phyloP scores from a whole-genome alignment of 352 stramenopile species.

The Aphanomyces astaci region DNA sequence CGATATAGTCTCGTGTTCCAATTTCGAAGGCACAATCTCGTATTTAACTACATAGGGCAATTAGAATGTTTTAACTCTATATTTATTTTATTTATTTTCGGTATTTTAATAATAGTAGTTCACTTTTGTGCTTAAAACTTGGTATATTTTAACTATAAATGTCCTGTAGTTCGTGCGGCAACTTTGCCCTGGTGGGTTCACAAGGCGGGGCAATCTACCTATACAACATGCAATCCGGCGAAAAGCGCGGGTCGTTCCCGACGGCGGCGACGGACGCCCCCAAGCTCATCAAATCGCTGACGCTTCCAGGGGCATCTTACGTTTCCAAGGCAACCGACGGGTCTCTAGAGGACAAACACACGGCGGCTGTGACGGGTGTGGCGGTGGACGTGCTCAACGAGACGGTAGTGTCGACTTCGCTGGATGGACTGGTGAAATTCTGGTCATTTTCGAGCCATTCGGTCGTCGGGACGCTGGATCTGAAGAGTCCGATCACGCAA shows the following conservation, averaged over 20 bases:
- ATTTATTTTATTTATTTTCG: not conserved
- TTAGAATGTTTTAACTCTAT: too few relatives aligned
- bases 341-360: conserved; percentile 38
- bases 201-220: conserved; percentile 88
- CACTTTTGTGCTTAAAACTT: not conserved
- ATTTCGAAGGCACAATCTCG: too few relatives aligned
- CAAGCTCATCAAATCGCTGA: conserved; percentile 56
- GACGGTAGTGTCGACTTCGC: conserved; percentile 67
- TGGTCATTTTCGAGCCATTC: conserved; percentile 83
- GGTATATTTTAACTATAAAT: not conserved
- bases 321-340: conserved; percentile 22
- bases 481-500: conserved; percentile 70
- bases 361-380: conserved; percentile 77
- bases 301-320: conserved; percentile 43
- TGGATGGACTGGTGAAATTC: conserved; percentile 86
- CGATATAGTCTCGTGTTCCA: too few relatives aligned
- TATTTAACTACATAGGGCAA: too few relatives aligned
- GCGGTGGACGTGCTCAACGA: conserved; percentile 82
- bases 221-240: conserved; percentile 95
- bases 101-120: not conserved
- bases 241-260: conserved; percentile 86
- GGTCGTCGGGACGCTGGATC: conserved; percentile 52
- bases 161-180: conserved; percentile 75
- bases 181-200: conserved; percentile 91
- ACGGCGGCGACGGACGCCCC: conserved; percentile 58